A percentile compares a stretch with the other conserved stretches of the same genome.
Conservation (phyloP, 1,284 basidiomycete genomes). For the Fomitopsis pinicola region DNA sequence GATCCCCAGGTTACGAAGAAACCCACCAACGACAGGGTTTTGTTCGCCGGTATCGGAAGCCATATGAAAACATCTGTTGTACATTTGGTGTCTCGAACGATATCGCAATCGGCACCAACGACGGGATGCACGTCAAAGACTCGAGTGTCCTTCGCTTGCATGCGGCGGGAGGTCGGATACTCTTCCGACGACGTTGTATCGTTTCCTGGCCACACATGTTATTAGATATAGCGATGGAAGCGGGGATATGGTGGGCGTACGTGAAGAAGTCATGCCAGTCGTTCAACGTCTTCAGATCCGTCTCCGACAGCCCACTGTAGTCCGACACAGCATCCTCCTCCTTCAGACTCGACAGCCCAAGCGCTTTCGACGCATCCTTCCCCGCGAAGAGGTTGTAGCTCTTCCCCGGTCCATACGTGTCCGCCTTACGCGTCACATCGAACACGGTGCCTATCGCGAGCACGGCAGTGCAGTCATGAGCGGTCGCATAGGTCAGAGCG, state of each 20-base stretch:
- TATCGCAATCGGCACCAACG: neutral
- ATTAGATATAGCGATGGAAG: neutral
- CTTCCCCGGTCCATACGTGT: constrained; percentile 75
- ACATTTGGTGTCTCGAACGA: neutral
- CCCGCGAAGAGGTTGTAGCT: constrained; percentile 81
- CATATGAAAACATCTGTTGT: neutral
- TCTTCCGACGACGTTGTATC: constrained; percentile 80
- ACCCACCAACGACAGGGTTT: too few species aligned
- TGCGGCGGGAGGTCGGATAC: constrained; percentile 44
- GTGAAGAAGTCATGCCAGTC: constrained; percentile 86
- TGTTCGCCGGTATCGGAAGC: neutral
- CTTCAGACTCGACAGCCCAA: constrained; percentile 87
- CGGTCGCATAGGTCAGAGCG: neutral
- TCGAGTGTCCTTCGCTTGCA: neutral
- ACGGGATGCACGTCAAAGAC: neutral
- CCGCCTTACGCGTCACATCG: constrained; percentile 77
- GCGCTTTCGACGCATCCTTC: constrained; percentile 83
- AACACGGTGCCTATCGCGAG: constrained; percentile 65
- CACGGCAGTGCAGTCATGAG: neutral
- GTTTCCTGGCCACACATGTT: constrained; percentile 44
- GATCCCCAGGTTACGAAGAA: too few species aligned
- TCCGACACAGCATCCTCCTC: constrained; percentile 87
- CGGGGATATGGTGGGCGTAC: constrained; percentile 35
- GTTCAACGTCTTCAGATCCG: constrained; percentile 81
- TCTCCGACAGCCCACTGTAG: constrained; percentile 73